Conservation (phyloP, 2,329 filamentous ascomycete species). For the Leptographium flavum region DNA sequence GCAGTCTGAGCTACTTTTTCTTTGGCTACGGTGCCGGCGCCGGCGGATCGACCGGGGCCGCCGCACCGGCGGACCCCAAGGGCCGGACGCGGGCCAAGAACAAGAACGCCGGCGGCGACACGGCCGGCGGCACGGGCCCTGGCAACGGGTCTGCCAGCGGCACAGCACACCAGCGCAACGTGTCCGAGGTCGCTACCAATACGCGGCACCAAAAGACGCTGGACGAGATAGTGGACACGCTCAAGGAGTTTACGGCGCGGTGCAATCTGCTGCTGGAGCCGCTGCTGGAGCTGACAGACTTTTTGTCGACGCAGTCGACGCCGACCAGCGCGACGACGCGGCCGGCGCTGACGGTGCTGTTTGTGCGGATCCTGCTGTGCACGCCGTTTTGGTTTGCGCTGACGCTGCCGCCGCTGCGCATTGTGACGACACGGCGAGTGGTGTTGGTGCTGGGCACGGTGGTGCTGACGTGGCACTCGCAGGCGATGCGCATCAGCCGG, state of each 20-base stretch:
- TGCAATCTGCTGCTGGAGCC: conserved; percentile 90
- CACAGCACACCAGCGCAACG: conserved; percentile 22
- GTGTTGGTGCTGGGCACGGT: conserved; percentile 78
- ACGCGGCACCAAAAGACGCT: conserved; percentile 82
- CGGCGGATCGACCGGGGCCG: conserved; percentile 30
- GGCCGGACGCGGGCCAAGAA: conserved; percentile 11
- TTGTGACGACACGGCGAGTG: conserved; percentile 77
- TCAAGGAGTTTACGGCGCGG: conserved; percentile 78
- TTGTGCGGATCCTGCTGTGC: conserved; percentile 75
- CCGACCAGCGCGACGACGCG: conserved; percentile 83
- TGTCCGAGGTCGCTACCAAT: conserved; percentile 38
- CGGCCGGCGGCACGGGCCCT: conserved; percentile 8
- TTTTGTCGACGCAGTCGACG: conserved; percentile 78
- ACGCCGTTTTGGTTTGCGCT: conserved; percentile 79
- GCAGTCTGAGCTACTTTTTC: conserved; percentile 25
- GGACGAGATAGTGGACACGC: conserved; percentile 90
- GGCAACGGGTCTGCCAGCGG: conserved; percentile 5
- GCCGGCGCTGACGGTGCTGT: conserved; percentile 77
- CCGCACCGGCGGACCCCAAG: conserved; percentile 12
- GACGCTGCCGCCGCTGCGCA: conserved; percentile 60
- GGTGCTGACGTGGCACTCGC: conserved; percentile 81
- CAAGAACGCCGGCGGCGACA: conserved; percentile 17
- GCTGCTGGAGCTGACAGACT: conserved; percentile 77
- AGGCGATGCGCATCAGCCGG: conserved; percentile 69
- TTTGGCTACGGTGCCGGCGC: conserved; percentile 73